Evolutionary conservation across 176 grass and related monocot species (phyloP).

Genomic region (Tuctoria greenei): DNA sequence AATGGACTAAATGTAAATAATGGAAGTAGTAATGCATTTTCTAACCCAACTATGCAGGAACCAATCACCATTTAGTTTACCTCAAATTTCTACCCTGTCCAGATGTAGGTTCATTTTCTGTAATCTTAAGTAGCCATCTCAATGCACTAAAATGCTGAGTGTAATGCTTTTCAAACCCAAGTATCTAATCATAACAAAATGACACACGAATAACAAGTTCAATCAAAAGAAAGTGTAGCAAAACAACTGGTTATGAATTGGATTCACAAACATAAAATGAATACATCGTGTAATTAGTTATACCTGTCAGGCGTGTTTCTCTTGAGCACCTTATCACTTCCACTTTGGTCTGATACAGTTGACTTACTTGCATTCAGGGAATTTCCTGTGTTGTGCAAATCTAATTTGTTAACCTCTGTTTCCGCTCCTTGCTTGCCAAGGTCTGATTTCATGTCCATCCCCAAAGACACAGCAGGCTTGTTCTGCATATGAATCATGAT

Average conservation of each 20-base stretch:
- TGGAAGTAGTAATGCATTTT: not conserved
- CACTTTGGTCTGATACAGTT: conserved; percentile 31
- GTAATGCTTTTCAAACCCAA: not conserved
- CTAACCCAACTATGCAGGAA: not conserved
- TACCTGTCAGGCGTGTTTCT: conserved; percentile 50
- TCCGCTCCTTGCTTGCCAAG: conserved; percentile 24
- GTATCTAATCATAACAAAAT: conserved; percentile 12
- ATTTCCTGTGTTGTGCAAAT: conserved; percentile 26
- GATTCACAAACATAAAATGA: conserved; percentile 14
- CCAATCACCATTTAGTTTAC: not conserved
- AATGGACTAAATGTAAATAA: not conserved
- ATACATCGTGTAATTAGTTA: conserved; percentile 30
- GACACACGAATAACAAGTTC: not conserved
- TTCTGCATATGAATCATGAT: conserved; percentile 34
- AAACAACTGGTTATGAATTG: conserved; percentile 11
- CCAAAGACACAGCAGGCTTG: conserved; percentile 33
- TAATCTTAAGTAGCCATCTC: not conserved
- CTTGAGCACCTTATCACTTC: conserved; percentile 29
- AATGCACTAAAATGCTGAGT: not conserved
- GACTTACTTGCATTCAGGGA: conserved; percentile 28
- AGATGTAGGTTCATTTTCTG: not conserved
- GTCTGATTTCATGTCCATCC: conserved; percentile 36
- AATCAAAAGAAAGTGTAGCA: conserved; percentile 1
- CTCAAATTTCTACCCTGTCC: too few relatives aligned
- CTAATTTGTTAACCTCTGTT: conserved; percentile 18